phyloP scores from a whole-genome alignment of 768 basidiomycete genomes.

The Lyophyllum semitale region DNA sequence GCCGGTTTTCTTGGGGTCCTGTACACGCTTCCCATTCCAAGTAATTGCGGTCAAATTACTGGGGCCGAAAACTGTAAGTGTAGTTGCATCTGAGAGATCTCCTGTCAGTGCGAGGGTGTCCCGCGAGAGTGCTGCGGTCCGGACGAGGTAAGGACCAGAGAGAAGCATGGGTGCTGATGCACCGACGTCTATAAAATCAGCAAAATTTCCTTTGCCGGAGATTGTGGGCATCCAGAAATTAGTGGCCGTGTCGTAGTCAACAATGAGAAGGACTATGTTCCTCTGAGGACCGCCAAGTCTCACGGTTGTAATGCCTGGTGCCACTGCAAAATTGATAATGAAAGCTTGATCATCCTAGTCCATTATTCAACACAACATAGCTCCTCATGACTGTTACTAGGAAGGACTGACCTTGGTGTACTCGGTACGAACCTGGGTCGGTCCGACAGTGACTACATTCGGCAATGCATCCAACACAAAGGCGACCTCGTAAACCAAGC shows the following conservation, averaged over 20 bases:
- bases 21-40: slow-evolving; percentile 13
- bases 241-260: slow-evolving; percentile 15
- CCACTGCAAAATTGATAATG: slow-evolving; percentile 8
- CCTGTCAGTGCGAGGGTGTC: slow-evolving; percentile 13
- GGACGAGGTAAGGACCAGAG: slow-evolving; percentile 15
- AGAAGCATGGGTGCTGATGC: slow-evolving; percentile 14
- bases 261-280: slow-evolving; percentile 11
- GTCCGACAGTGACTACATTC: slow-evolving; percentile 1
- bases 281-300: neutral
- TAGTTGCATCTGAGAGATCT: slow-evolving; percentile 4
- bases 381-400: neutral
- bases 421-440: slow-evolving; percentile 9
- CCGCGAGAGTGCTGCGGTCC: slow-evolving; percentile 8
- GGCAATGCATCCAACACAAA: slow-evolving; percentile 4
- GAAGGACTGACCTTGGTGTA: slow-evolving; percentile 6
- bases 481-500: slow-evolving; percentile 15
- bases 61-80: slow-evolving; percentile 15
- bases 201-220: slow-evolving; percentile 10
- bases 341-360: slow-evolving; percentile 7
- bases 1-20: neutral
- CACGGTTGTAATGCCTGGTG: slow-evolving; percentile 10
- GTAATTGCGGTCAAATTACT: slow-evolving; percentile 4
- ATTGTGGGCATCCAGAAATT: slow-evolving; percentile 19
- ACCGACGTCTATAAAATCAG: slow-evolving; percentile 10
- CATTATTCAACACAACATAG: neutral